Evolutionary conservation across 106 monocot genomes (phyloP), one percentile per base, ranked within the genome.

Genomic region (Phalaenopsis equestris): DNA sequence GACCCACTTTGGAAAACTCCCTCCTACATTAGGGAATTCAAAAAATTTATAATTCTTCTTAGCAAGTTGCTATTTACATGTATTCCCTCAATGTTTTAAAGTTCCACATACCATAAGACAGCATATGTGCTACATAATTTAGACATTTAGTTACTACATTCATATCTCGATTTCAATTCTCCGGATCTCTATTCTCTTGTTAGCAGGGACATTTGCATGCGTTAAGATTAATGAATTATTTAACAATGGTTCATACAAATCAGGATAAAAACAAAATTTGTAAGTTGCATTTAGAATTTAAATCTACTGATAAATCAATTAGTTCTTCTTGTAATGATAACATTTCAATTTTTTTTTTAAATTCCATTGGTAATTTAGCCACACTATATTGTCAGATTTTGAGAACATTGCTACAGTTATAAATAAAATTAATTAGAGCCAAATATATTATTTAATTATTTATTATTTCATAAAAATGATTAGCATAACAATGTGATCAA

Each of bases 391-490:
- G 70, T 15, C 39, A 6, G 15, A 70, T 70, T 70, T 39, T 38
- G 38, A 70, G 3, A 70, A 39, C 4, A 70, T 15, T 70, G 8
- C 8, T 61, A n/a, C 61, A 61, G 1, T 12, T 12, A 61, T n/a
- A 61, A 21, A n/a, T n/a, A 61, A 21, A 61, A 61, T 61, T 61
- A 21, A 61, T 61, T 5, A 61, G 39, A 70, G 12, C 70, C 70
- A 70, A 38, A 70, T 61, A 70, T 11, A 39, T 70, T 39, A 70
- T 36, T 70, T 36, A 65, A 65, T 65, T 65, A 65, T 65, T 65
- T 23, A 65, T 65, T 24, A 65, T n/a, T 65, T 65, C 24, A 6
- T 65, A 57, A 15, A 57, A 2, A 17, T 57, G 19, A 57, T 15
- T 17, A n/a, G 1, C 57, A 4, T 57, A 57, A 57, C 18, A 16